Evolutionary conservation across 2,329 filamentous ascomycete species (phyloP).

Genomic region (Botrytis squamosa): DNA sequence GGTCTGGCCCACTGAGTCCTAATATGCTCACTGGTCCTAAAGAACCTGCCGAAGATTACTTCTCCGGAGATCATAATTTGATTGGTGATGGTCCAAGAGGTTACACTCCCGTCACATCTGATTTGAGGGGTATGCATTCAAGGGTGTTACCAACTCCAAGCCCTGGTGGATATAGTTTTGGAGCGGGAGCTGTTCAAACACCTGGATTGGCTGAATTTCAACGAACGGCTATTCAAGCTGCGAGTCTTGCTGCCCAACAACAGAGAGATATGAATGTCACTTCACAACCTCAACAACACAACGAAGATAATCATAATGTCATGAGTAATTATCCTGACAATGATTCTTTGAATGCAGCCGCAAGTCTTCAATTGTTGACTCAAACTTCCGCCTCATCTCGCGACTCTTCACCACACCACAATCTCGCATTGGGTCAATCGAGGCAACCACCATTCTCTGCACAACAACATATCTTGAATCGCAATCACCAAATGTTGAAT

Average conservation of each 20-base stretch:
- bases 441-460: background rate
- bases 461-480: slow-evolving; percentile 43
- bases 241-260: slow-evolving; percentile 70
- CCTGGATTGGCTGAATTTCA: slow-evolving; percentile 93
- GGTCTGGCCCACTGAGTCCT: slow-evolving; percentile 90
- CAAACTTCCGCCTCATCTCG: slow-evolving; percentile 50
- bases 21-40: slow-evolving; percentile 90
- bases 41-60: slow-evolving; percentile 68
- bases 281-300: slow-evolving; percentile 53
- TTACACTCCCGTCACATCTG: slow-evolving; percentile 96
- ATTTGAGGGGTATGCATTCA: slow-evolving; percentile 59
- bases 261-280: slow-evolving; percentile 46
- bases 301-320: slow-evolving; percentile 26
- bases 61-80: slow-evolving; percentile 69
- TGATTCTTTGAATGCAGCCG: slow-evolving; percentile 76
- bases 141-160: slow-evolving; percentile 59
- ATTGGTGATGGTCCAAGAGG: slow-evolving; percentile 43
- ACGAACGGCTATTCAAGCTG: slow-evolving; percentile 72
- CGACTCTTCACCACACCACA: slow-evolving; percentile 51
- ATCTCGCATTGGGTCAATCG: slow-evolving; percentile 25
- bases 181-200: slow-evolving; percentile 68
- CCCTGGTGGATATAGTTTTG: slow-evolving; percentile 95
- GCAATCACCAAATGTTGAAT: slow-evolving; percentile 43
- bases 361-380: slow-evolving; percentile 88
- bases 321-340: slow-evolving; percentile 75